Conservation (phyloP, 2,329 filamentous ascomycete genomes). For the Tolypocladium nubicola region DNA sequence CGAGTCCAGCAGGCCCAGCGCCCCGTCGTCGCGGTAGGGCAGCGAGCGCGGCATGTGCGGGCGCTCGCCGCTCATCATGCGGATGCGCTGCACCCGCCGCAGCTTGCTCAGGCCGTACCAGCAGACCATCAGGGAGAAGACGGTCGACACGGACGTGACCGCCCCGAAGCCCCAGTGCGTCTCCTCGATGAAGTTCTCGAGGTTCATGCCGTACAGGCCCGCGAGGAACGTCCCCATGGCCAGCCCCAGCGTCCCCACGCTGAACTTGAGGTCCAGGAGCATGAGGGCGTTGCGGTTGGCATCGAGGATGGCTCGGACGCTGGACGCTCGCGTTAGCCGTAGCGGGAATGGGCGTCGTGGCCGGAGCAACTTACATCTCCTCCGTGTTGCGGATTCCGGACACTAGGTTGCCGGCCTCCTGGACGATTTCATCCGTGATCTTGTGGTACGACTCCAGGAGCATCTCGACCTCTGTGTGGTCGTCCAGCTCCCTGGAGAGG, state of each 20-base stretch:
- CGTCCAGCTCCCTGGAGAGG: constrained; percentile 62
- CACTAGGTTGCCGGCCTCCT: constrained; percentile 86
- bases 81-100: constrained; percentile 75
- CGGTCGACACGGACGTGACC: constrained; percentile 59
- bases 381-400: constrained; percentile 95
- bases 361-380: constrained; percentile 63
- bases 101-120: constrained; percentile 76
- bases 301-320: constrained; percentile 91
- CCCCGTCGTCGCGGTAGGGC: constrained; percentile 37
- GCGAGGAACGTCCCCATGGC: constrained; percentile 92
- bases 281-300: constrained; percentile 97
- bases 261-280: constrained; percentile 93
- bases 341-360: neutral
- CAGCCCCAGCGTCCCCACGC: constrained; percentile 87
- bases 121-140: constrained; percentile 69
- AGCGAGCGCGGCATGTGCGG: constrained; percentile 25
- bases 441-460: constrained; percentile 96
- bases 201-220: constrained; percentile 99
- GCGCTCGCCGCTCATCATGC: constrained; percentile 54
- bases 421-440: constrained; percentile 94
- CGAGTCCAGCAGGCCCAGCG: constrained; percentile 40
- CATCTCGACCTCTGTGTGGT: constrained; percentile 96
- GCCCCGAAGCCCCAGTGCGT: constrained; percentile 74
- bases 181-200: constrained; percentile 98
- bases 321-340: constrained; percentile 24